Conservation (phyloP, 176 grass and related monocot genomes). For the Secale cereale region DNA sequence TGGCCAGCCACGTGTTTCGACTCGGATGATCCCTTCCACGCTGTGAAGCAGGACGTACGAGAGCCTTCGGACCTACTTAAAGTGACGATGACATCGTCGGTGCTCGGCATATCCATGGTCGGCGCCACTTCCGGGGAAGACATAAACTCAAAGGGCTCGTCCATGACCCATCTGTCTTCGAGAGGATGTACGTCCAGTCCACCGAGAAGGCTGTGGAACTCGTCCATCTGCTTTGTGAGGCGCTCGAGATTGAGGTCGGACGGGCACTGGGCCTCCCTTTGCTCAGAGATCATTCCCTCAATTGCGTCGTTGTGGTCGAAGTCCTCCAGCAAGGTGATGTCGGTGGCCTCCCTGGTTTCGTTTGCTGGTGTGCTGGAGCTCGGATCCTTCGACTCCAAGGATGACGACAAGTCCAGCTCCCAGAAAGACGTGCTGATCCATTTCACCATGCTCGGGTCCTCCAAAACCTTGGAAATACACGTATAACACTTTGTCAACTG, state of each 20-base stretch:
- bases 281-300: neutral
- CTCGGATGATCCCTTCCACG: constrained; percentile 33
- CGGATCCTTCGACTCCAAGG: constrained; percentile 24
- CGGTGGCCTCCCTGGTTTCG: constrained; percentile 8
- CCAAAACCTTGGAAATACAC: constrained; percentile 39
- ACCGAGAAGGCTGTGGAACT: constrained; percentile 36
- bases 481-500: neutral
- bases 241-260: neutral
- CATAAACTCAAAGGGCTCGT: constrained; percentile 25
- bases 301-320: neutral
- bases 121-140: neutral
- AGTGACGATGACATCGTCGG: neutral
- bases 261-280: neutral
- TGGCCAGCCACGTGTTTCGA: neutral
- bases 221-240: constrained; percentile 18
- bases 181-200: constrained; percentile 37
- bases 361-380: constrained; percentile 39
- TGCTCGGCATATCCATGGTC: neutral
- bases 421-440: constrained; percentile 48
- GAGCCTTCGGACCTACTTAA: neutral
- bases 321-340: constrained; percentile 16
- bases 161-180: constrained; percentile 38
- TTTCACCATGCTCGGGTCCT: constrained; percentile 40
- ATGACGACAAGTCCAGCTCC: constrained; percentile 33
- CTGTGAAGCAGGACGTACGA: constrained; percentile 42